These are phyloP conservation scores for Potentilla sterilis DNA, from an alignment of 306 rosid genomes.

Conservation along the genomic window DNA sequence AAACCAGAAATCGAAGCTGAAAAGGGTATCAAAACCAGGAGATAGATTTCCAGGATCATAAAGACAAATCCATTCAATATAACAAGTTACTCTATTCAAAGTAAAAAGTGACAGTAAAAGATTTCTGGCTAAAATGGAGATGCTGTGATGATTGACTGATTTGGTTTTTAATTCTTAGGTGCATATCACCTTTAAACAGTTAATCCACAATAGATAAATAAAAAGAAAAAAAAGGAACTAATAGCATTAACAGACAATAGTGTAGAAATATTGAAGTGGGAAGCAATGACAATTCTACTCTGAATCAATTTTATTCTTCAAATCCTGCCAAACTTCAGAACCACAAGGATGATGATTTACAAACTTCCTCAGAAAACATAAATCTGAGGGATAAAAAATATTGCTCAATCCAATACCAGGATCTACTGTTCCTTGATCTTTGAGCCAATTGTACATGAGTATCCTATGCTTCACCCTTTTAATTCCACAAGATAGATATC, in stretches of 20 bases:
- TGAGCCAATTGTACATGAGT: constrained; percentile 60
- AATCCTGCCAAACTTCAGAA: constrained; percentile 50
- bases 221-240: neutral
- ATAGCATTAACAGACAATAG: neutral
- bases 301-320: constrained; percentile 39
- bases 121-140: neutral
- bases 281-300: neutral
- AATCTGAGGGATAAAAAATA: constrained; percentile 42
- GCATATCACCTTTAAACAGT: neutral
- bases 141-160: neutral
- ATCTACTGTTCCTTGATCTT: constrained; percentile 33
- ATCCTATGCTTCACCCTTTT: constrained; percentile 48
- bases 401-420: constrained; percentile 44
- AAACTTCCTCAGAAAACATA: constrained; percentile 31
- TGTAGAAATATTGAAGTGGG: neutral
- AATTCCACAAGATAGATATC: constrained; percentile 43
- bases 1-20: neutral
- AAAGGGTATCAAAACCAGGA: neutral
- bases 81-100: neutral
- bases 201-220: no score
- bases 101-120: neutral
- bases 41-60: neutral
- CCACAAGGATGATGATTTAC: constrained; percentile 52
- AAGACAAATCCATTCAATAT: neutral
- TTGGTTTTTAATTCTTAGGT: neutral